Evolutionary conservation across 768 basidiomycete species (phyloP).

Genomic region (Exsudoporus frostii): DNA sequence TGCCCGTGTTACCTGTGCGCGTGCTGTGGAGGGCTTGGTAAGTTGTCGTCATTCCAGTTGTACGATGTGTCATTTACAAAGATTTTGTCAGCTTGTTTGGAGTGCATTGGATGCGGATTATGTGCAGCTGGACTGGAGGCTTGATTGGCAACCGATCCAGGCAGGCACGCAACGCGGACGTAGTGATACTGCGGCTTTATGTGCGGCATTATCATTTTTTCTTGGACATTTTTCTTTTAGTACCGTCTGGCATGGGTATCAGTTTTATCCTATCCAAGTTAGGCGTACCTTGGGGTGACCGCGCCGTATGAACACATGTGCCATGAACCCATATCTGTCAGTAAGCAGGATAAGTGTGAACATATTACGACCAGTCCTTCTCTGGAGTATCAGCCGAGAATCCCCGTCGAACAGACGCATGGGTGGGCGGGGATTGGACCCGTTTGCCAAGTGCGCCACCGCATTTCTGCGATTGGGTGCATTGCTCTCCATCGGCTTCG

Average conservation of each 20-base stretch:
- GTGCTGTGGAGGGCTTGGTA: slow-evolving; percentile 67
- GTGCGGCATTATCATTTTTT: neutral
- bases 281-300: neutral
- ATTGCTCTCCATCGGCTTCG: neutral
- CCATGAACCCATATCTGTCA: neutral
- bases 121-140: slow-evolving; percentile 49
- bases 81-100: slow-evolving; percentile 51
- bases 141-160: neutral
- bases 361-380: neutral
- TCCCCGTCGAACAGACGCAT: neutral
- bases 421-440: neutral
- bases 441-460: neutral
- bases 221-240: neutral
- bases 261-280: neutral
- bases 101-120: slow-evolving; percentile 67
- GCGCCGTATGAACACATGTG: neutral
- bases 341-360: too few species aligned
- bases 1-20: slow-evolving; percentile 74
- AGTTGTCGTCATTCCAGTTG: slow-evolving; percentile 9
- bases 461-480: neutral
- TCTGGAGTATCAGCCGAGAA: neutral
- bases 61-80: neutral
- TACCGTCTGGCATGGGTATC: neutral
- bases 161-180: neutral
- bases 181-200: neutral